Percentiles rank a stretch among this genome's conserved stretches.
Conservation (phyloP, 768 basidiomycete genomes). For the Lanmaoa pseudosensibilis region DNA sequence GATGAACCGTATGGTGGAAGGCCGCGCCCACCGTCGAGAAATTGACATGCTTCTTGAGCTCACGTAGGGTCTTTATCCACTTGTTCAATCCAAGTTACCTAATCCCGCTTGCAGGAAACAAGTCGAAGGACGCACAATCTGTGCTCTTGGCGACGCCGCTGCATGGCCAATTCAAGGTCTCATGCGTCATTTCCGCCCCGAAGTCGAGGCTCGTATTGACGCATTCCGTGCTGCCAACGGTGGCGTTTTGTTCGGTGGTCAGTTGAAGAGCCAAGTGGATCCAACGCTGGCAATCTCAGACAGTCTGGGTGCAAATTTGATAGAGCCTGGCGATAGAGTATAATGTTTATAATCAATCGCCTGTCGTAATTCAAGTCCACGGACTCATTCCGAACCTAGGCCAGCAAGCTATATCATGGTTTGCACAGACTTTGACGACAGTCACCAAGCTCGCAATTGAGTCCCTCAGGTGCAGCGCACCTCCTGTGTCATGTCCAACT, state of each 20-base stretch:
- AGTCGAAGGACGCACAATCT: slow-evolving; percentile 95
- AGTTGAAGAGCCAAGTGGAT: slow-evolving; percentile 65
- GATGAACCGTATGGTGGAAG: slow-evolving; percentile 97
- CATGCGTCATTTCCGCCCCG: slow-evolving; percentile 96
- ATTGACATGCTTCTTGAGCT: slow-evolving; percentile 98
- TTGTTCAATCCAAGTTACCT: neutral
- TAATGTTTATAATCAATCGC: slow-evolving; percentile 10
- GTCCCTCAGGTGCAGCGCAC: too few species aligned
- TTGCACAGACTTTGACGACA: too few species aligned
- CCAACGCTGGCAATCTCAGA: slow-evolving; percentile 72
- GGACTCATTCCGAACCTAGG: neutral
- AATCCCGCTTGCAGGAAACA: slow-evolving; percentile 65
- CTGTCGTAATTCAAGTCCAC: slow-evolving; percentile 1
- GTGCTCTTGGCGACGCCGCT: slow-evolving; percentile 94
- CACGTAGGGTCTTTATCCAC: slow-evolving; percentile 53
- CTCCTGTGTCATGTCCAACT: too few species aligned
- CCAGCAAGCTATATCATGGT: too few species aligned
- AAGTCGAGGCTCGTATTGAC: slow-evolving; percentile 86
- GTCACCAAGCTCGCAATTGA: too few species aligned
- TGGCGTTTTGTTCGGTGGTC: slow-evolving; percentile 86
- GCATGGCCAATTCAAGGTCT: slow-evolving; percentile 99
- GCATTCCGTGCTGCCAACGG: slow-evolving; percentile 75
- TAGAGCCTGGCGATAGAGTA: slow-evolving; percentile 41
- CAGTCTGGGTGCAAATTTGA: slow-evolving; percentile 58
- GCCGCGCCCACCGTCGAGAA: slow-evolving; percentile 86